Evolutionary conservation across 2,329 filamentous ascomycete genomes (phyloP), one percentile per base, ranked within the genome.

Genomic region (Emmonsiellopsis sp.): DNA sequence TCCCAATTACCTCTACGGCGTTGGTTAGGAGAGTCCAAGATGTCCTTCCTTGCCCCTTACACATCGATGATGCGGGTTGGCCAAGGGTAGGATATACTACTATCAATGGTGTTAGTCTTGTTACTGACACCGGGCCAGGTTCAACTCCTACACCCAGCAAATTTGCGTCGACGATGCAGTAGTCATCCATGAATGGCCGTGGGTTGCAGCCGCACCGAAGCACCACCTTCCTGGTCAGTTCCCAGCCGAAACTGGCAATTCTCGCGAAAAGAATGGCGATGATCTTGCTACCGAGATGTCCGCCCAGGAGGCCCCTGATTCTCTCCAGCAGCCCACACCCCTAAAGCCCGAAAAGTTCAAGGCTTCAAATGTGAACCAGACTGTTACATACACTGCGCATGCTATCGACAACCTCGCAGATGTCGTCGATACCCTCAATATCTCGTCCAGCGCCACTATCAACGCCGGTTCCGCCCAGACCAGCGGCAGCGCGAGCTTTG

Each of bases 91-190:
- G 48, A 36, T 33, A 40, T 4, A 34, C 11, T 14, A 42, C 21
- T 6, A 34, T 37, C 21, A 40, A 51, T 53, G 47, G 56, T 33
- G 11, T 3, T 42, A 13, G 13, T 7, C 36, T 42, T 66, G 11
- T 10, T 37, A 33, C 34, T 44, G 10, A 52, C 32, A 37, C 13
- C 21, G 13, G 17, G 6, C 32, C 34, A 52, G 40, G 42, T 71
- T 71, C 59, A 71, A 71, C 42, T 71, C 69, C 13, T 71, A 70
- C 48, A 71, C 68, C 3, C 68, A 71, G 52, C 67, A 71, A 55
- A 68, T 69, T 43, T 66, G 68, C 27, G 62, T 71, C 21, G 68
- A 71, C 37, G 62, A 66, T 51, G 69, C 69, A 5, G 67, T 71
- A 6, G 53, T 61, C 10, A 59, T 70, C 51, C 61, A 60, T 46